These are phyloP conservation scores for Tephrocybe sp. DNA, from an alignment of 768 basidiomycete genomes.

Conservation along the genomic window DNA sequence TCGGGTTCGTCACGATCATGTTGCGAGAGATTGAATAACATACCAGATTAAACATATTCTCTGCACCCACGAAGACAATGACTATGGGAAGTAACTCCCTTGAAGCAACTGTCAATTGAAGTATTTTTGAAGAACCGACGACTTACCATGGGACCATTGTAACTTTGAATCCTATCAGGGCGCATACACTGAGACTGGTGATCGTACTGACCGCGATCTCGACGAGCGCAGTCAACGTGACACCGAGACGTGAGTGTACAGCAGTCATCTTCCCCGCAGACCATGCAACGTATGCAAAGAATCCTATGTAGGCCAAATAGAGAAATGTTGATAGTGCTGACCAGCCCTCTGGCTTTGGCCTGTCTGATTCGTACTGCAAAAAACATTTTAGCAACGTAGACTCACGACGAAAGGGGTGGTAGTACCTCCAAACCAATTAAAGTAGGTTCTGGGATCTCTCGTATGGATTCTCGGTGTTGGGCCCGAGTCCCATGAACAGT, in stretches of 20 bases:
- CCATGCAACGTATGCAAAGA: conserved; percentile 74
- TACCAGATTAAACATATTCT: conserved; percentile 97
- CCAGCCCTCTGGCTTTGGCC: conserved; percentile 44
- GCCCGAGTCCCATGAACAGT: conserved; percentile 42
- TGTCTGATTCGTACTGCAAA: conserved; percentile 53
- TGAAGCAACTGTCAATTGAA: conserved; percentile 7
- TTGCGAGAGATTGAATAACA: conserved; percentile 21
- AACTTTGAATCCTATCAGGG: conserved; percentile 83
- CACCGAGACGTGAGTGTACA: conserved; percentile 87
- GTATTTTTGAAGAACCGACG: conserved; percentile 14
- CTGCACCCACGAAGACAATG: conserved; percentile 92
- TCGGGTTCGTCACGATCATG: no score
- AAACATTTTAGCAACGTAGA: background rate
- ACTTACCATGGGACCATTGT: conserved; percentile 88
- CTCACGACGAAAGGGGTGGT: background rate
- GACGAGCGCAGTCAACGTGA: conserved; percentile 91
- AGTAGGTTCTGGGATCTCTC: conserved; percentile 35
- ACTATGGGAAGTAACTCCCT: conserved; percentile 92
- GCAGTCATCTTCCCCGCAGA: conserved; percentile 76
- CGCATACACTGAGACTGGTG: conserved; percentile 91
- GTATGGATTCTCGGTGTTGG: conserved; percentile 29
- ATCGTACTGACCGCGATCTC: conserved; percentile 92
- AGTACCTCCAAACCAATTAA: conserved; percentile 48
- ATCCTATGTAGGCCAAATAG: conserved; percentile 74
- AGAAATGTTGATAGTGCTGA: conserved; percentile 70